Percentiles rank a stretch among this genome's conserved stretches.
Conservation (phyloP, 371 early-diverging fungal genomes). For the Mucor lusitanicus region DNA sequence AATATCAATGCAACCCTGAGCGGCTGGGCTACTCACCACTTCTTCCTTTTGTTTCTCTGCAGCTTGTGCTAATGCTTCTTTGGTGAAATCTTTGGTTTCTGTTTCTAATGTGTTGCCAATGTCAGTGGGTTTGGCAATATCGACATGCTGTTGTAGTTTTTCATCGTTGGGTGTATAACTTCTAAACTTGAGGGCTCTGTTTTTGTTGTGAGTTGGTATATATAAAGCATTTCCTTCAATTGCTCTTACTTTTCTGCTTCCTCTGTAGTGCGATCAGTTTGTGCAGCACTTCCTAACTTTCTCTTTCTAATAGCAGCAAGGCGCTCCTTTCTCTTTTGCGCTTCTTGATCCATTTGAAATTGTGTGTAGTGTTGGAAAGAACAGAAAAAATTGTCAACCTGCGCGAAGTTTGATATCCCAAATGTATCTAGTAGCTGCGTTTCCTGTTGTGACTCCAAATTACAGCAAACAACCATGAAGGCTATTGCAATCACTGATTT, state of each 20-base stretch:
- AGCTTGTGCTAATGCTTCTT: conserved; percentile 62
- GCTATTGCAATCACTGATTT: too few relatives aligned
- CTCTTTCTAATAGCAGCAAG: conserved; percentile 66
- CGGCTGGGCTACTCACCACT: conserved; percentile 50
- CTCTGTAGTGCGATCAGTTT: conserved; percentile 13
- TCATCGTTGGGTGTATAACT: conserved; percentile 64
- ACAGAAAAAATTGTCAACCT: neutral
- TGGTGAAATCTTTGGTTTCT: conserved; percentile 59
- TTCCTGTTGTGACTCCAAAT: neutral
- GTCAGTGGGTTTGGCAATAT: conserved; percentile 50
- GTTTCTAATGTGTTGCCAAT: conserved; percentile 58
- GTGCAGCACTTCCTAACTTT: conserved; percentile 33
- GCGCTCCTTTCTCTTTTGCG: conserved; percentile 71
- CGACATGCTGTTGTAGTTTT: conserved; percentile 44
- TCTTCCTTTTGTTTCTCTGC: conserved; percentile 67
- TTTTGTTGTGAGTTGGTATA: neutral
- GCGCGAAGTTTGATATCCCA: neutral
- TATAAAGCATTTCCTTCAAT: conserved; percentile 1
- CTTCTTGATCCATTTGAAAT: conserved; percentile 63
- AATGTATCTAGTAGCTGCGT: too few relatives aligned
- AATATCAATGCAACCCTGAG: neutral
- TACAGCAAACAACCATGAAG: too few relatives aligned
- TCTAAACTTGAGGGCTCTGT: conserved; percentile 50
- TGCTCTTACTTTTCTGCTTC: conserved; percentile 24
- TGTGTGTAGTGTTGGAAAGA: neutral